Base-by-base conservation (phyloP, 768 basidiomycete species). In the Mycena rebaudengoi region DNA sequence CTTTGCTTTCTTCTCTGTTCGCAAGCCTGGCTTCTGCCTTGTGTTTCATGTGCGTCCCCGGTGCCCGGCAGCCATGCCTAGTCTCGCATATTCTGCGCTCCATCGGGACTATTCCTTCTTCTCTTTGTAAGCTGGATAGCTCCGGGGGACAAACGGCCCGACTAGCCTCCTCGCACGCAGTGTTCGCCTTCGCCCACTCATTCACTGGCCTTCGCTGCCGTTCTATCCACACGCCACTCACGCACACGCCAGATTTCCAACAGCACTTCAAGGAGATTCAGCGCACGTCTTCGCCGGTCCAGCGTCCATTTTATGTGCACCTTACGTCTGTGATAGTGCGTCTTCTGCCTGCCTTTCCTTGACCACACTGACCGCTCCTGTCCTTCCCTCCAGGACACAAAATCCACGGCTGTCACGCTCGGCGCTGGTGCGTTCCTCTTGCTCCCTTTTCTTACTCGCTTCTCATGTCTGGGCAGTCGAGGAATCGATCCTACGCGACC, bases 221-320 rank as follows among this genome's bases (percentile, higher is more conserved):
- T 18, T 20, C 26, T 23, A n/a, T n/a, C n/a, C n/a, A n/a, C n/a
- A n/a, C 46, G 13, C 32, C 41, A 28, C 62, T 58, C 16, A 57
- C 44, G 4, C 30, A 6, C 3, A 21, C 23, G 7, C 20, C 46
- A 94, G 92, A 93, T 74, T 92, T 94, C 75, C 88, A 89, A 67
- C 86, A 89, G 60, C 91, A 92, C 71, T 93, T 94, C 75, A 91
- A 86, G 71, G 91, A 93, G 54, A 90, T 92, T 35, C 82, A 83
- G 45, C 86, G 83, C 65, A 80, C 82, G 43, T 77, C 83, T 65
- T 91, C 91, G 1, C 88, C 90, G 13, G 80, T 85, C 25, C 83
- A 85, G 40, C 84, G 92, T 5, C 84, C 86, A 0, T 91, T 91
- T 74, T 90, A 87, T 67, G 82, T 88, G 53, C 89, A 92, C 79